Evolutionary conservation across 1,139 yeast genomes (phyloP).

Genomic region (Taphrina pruni): DNA sequence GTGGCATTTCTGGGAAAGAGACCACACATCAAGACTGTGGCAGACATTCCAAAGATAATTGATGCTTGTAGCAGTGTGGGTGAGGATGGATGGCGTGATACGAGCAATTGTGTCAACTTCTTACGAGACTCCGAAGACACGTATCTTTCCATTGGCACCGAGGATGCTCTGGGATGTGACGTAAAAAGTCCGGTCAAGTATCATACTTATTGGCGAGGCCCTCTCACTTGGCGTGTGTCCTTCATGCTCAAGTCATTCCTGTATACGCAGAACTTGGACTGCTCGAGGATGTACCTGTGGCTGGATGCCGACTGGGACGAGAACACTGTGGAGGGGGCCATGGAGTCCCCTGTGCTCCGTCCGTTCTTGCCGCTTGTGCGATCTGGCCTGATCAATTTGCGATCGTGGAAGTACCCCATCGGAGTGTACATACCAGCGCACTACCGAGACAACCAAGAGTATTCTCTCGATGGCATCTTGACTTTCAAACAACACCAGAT

Average conservation of each 20-base stretch:
- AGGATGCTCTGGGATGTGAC: slow-evolving; percentile 4
- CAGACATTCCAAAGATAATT: slow-evolving; percentile 18
- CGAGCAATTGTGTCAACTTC: slow-evolving; percentile 27
- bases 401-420: slow-evolving; percentile 32
- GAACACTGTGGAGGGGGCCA: slow-evolving; percentile 8
- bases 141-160: slow-evolving; percentile 4
- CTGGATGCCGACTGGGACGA: slow-evolving; percentile 35
- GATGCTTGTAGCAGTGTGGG: slow-evolving; percentile 24
- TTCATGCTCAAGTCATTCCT: slow-evolving; percentile 39
- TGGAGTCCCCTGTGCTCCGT: slow-evolving; percentile 18
- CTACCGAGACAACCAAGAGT: slow-evolving; percentile 24
- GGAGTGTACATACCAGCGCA: slow-evolving; percentile 21
- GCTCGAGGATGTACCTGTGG: slow-evolving; percentile 36
- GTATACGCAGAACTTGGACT: slow-evolving; percentile 34
- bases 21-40: slow-evolving; percentile 10
- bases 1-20: slow-evolving; percentile 18
- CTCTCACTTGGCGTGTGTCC: slow-evolving; percentile 30
- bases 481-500: slow-evolving; percentile 28
- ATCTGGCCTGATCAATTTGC: slow-evolving; percentile 17
- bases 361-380: slow-evolving; percentile 28
- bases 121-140: slow-evolving; percentile 11
- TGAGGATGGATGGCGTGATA: slow-evolving; percentile 30
- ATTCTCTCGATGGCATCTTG: slow-evolving; percentile 5
- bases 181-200: slow-evolving; percentile 11
- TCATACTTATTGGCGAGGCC: slow-evolving; percentile 40